Evolutionary conservation across 2,329 filamentous ascomycete genomes (phyloP).

Genomic region (Penicillium capsulatum): DNA sequence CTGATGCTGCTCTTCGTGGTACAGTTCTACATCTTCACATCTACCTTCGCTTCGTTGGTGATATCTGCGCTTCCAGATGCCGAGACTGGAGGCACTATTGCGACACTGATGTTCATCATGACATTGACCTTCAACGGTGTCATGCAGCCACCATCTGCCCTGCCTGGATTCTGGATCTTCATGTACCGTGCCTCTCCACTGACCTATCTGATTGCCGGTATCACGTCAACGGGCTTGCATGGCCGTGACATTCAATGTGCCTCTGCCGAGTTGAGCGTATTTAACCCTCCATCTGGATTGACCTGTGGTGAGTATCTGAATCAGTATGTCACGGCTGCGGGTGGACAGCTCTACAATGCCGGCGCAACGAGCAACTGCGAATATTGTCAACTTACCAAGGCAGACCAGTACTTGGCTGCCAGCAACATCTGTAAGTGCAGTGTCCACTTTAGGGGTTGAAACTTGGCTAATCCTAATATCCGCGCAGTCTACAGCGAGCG

Average conservation of each 20-base stretch:
- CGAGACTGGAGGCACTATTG: conserved; percentile 70
- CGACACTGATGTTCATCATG: conserved; percentile 69
- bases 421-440: conserved; percentile 44
- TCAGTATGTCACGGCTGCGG: conserved; percentile 46
- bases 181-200: conserved; percentile 81
- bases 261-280: conserved; percentile 63
- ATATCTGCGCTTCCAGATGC: conserved; percentile 72
- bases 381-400: conserved; percentile 41
- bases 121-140: conserved; percentile 71
- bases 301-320: conserved; percentile 60
- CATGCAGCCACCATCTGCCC: conserved; percentile 57
- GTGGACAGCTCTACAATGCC: conserved; percentile 54
- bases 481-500: conserved; percentile 50
- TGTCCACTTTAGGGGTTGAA: too few species aligned
- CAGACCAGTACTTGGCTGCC: conserved; percentile 40
- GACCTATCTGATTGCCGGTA: conserved; percentile 71
- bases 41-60: conserved; percentile 73
- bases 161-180: conserved; percentile 77
- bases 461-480: not conserved
- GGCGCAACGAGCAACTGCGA: conserved; percentile 50
- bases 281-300: conserved; percentile 56
- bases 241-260: conserved; percentile 64
- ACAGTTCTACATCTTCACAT: conserved; percentile 73
- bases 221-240: conserved; percentile 67
- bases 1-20: conserved; percentile 75